Base-by-base conservation (phyloP, 2,329 filamentous ascomycete genomes). In the Monilinia fructicola region DNA sequence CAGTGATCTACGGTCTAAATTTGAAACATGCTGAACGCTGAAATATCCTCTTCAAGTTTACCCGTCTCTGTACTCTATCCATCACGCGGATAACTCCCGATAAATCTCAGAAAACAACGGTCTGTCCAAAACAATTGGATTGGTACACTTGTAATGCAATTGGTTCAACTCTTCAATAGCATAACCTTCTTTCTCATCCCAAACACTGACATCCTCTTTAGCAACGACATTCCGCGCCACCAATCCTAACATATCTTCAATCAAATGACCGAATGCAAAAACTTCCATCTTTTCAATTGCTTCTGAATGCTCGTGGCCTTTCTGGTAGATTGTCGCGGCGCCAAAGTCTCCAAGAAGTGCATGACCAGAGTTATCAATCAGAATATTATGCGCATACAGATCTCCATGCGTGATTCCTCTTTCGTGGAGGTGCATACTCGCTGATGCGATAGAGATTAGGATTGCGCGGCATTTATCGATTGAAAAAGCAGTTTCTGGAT, bases 311-410 rank as follows among this genome's bases (percentile, higher is more conserved):
- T 69, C 67, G 60, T 70, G 61, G 6, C 70, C 68, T n/a, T 66
- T 70, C 52, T 71, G 73, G 67, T 83, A 82, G 18, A 82, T 75
- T 0, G 81, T 82, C 1, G 81, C 81, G 1, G 81, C 81, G 14
- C 81, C 80, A 65, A 83, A 82, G 62, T 82, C 81, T 31, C 80
- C 80, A 3, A 83, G 74, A 16, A 83, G 70, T 4, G 81, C 80
- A 68, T 83, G 79, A 1, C 77, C 79, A 12, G 73, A 73, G 28
- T 75, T 73, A 60, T 75, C 77, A 31, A 78, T 78, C 14, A 83
- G 75, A 23, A 83, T 79, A 70, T 82, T 82, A 71, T 82, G 80
- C 14, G 81, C 80, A 61, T 81, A 81, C 46, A 83, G 65, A 69
- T 82, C 81, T 23, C 82, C 81, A 67, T 83, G 81, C 9, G 77